Conservation (phyloP, 495 filamentous ascomycete genomes). For the Aspergillus panamensis region DNA sequence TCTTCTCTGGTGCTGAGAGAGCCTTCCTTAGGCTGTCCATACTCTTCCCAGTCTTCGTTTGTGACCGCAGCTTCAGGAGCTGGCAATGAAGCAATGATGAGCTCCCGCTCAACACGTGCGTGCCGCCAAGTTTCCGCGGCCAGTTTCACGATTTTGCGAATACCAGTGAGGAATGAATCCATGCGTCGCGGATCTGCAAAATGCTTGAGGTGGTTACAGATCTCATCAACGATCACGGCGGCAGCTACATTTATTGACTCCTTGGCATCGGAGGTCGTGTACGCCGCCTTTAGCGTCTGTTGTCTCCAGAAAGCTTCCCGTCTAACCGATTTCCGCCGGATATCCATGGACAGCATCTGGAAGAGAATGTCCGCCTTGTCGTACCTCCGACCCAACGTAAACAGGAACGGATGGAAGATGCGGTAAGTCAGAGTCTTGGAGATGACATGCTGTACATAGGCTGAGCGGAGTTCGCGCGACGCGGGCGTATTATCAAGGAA, state of each 20-base stretch:
- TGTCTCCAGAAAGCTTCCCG: constrained; percentile 64
- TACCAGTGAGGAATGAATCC: constrained; percentile 48
- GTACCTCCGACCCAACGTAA: constrained; percentile 57
- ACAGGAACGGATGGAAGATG: constrained; percentile 64
- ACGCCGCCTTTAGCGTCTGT: constrained; percentile 61
- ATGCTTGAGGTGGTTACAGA: constrained; percentile 54
- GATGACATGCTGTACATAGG: constrained; percentile 58
- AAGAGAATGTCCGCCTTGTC: constrained; percentile 62
- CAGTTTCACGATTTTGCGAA: constrained; percentile 58
- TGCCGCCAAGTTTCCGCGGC: constrained; percentile 64
- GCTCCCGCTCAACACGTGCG: constrained; percentile 59
- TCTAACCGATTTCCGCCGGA: constrained; percentile 57
- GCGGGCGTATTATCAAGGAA: constrained; percentile 52
- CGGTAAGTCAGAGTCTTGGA: constrained; percentile 57
- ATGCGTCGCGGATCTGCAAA: constrained; percentile 55
- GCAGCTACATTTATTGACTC: constrained; percentile 59
- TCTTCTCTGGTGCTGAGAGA: constrained; percentile 24
- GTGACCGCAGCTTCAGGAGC: constrained; percentile 42
- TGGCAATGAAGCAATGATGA: constrained; percentile 54
- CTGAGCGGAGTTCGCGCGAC: constrained; percentile 54
- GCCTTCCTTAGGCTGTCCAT: constrained; percentile 28
- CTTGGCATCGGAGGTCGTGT: constrained; percentile 60
- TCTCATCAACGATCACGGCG: constrained; percentile 58
- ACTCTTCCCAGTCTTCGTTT: constrained; percentile 48
- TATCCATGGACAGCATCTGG: constrained; percentile 58